Percentiles rank a stretch among this genome's conserved stretches.
Conservation (phyloP, 2,329 filamentous ascomycete genomes). For the Exophiala viscosa region DNA sequence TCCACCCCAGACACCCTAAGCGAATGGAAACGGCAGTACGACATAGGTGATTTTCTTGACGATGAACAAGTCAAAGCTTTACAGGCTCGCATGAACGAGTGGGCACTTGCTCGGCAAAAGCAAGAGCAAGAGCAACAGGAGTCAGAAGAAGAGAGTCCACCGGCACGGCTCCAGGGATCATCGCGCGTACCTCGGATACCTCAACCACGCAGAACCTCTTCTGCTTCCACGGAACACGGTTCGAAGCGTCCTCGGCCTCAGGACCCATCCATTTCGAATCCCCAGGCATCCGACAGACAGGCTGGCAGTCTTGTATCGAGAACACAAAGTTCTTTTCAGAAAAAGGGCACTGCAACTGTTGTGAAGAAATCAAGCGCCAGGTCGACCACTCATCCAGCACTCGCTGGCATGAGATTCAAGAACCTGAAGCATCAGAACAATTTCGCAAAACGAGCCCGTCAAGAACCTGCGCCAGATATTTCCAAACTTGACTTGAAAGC, state of each 20-base stretch:
- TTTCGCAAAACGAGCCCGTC: conserved; percentile 12
- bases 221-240: too few relatives aligned
- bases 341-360: too few relatives aligned
- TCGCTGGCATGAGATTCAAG: conserved; percentile 17
- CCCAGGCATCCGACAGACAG: too few relatives aligned
- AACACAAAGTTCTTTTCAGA: too few relatives aligned
- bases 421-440: conserved; percentile 24
- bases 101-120: background rate
- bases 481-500: conserved; percentile 12
- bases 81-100: conserved; percentile 20
- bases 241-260: too few relatives aligned
- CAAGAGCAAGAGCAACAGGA: background rate
- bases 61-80: conserved; percentile 15
- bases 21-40: conserved; percentile 38
- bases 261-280: too few relatives aligned
- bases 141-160: background rate
- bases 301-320: too few relatives aligned
- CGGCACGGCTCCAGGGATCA: background rate
- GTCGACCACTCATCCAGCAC: background rate
- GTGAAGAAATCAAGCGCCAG: background rate
- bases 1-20: conserved; percentile 35
- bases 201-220: too few relatives aligned
- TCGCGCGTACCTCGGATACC: too few relatives aligned
- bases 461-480: conserved; percentile 17
- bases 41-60: conserved; percentile 28